Conservation (phyloP, 805 yeast genomes). For the Maudiozyma bulderi region DNA sequence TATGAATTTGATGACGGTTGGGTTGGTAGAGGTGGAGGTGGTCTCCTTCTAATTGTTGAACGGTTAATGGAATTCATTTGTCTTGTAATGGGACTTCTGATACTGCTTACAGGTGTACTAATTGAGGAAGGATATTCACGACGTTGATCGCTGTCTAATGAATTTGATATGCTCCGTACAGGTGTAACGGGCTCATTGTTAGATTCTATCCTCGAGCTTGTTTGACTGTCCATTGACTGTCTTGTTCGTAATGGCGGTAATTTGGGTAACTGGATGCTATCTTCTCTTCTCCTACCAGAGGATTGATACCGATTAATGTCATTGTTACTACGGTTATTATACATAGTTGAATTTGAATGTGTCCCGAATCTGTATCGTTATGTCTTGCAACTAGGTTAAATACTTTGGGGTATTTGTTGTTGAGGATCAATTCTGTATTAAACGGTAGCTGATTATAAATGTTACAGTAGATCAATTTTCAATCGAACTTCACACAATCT, state of each 20-base stretch:
- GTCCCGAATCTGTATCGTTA: neutral
- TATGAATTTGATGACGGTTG: conserved; percentile 3
- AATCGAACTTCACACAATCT: no score
- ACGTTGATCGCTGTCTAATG: neutral
- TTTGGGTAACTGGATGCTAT: conserved; percentile 13
- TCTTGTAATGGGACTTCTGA: neutral
- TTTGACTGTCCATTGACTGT: conserved; percentile 11
- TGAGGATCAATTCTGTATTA: neutral
- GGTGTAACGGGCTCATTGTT: neutral
- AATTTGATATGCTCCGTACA: neutral
- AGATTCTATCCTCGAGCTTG: neutral
- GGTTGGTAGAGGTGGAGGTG: conserved; percentile 19
- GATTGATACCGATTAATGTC: neutral
- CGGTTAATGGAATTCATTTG: neutral
- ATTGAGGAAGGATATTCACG: neutral
- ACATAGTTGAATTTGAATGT: neutral
- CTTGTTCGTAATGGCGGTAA: conserved; percentile 25
- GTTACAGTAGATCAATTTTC: no score
- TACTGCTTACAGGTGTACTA: neutral
- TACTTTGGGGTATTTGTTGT: neutral
- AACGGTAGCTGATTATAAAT: no score
- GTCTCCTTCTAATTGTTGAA: conserved; percentile 9
- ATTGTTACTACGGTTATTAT: neutral
- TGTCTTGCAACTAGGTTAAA: neutral
- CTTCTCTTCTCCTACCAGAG: neutral